A percentile compares a stretch with the other conserved stretches of the same genome.
Evolutionary conservation across 2,329 filamentous ascomycete species (phyloP).

Genomic region (Raffaelea deltoideospora): DNA sequence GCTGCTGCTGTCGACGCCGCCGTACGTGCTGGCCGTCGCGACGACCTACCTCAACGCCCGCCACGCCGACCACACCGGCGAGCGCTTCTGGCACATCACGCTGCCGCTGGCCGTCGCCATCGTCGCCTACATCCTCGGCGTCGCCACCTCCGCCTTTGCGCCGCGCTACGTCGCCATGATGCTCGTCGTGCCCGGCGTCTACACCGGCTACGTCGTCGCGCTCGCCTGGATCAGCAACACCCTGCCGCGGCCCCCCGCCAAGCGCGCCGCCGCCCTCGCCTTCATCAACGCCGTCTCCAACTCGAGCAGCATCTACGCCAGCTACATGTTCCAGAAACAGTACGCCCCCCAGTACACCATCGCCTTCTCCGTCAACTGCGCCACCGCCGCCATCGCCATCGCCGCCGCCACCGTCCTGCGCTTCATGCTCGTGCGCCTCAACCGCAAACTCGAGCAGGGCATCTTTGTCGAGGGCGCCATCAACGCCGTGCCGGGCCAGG

Average conservation of each 20-base stretch:
- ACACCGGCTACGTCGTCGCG: conserved; percentile 51
- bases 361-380: conserved; percentile 55
- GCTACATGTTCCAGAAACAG: conserved; percentile 29
- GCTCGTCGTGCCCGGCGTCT: conserved; percentile 40
- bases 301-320: conserved; percentile 50
- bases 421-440: conserved; percentile 43
- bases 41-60: conserved; percentile 50
- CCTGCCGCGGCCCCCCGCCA: conserved; percentile 59
- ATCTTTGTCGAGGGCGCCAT: conserved; percentile 40
- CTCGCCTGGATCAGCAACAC: conserved; percentile 65
- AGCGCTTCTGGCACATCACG: conserved; percentile 54
- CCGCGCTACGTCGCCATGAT: conserved; percentile 58
- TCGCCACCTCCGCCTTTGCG: conserved; percentile 41
- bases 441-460: conserved; percentile 33
- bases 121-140: conserved; percentile 51
- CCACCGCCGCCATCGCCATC: conserved; percentile 48
- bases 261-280: conserved; percentile 53
- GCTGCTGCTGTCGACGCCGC: conserved; percentile 48
- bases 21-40: conserved; percentile 47
- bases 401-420: conserved; percentile 46
- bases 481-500: conserved; percentile 39
- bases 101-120: conserved; percentile 47
- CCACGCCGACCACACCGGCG: conserved; percentile 56
- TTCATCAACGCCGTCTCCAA: conserved; percentile 65
- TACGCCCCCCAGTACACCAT: conserved; percentile 28